Evolutionary conservation across 805 yeast genomes (phyloP).

Genomic region (Kazachstania bromeliacearum): DNA sequence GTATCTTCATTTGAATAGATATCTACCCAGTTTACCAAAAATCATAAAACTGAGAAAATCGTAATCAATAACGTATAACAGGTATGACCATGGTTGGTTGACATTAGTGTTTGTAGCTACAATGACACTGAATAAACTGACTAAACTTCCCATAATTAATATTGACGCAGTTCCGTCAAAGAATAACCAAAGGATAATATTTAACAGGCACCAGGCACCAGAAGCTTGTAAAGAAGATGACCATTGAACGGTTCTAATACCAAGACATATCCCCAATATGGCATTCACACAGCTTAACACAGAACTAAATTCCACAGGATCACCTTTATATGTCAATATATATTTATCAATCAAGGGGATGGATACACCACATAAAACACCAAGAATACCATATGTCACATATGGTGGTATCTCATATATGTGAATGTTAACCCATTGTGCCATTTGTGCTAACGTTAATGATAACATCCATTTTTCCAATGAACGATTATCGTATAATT

Average conservation of each 20-base stretch:
- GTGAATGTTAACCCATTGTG: constrained; percentile 3
- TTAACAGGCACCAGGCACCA: constrained; percentile 50
- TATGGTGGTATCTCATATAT: constrained; percentile 1
- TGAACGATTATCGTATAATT: constrained; percentile 42
- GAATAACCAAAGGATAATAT: constrained; percentile 57
- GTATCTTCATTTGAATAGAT: neutral
- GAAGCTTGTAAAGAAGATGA: constrained; percentile 54
- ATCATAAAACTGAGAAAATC: constrained; percentile 56
- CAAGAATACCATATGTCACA: constrained; percentile 37
- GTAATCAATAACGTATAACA: constrained; percentile 35
- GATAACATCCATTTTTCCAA: constrained; percentile 42
- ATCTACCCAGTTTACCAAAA: constrained; percentile 54
- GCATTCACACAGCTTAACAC: constrained; percentile 35
- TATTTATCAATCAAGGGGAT: constrained; percentile 36
- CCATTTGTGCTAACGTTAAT: constrained; percentile 4
- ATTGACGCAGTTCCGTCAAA: constrained; percentile 56
- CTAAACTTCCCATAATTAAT: constrained; percentile 38
- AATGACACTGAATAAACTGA: constrained; percentile 21
- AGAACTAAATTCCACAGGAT: constrained; percentile 5
- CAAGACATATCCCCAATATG: constrained; percentile 61
- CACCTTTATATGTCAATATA: constrained; percentile 7
- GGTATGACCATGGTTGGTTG: constrained; percentile 11
- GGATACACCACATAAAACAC: constrained; percentile 47
- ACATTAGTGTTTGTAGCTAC: constrained; percentile 17
- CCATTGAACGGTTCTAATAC: constrained; percentile 64